Base-by-base conservation (phyloP, 768 basidiomycete species). In the Amanita brunnescens region DNA sequence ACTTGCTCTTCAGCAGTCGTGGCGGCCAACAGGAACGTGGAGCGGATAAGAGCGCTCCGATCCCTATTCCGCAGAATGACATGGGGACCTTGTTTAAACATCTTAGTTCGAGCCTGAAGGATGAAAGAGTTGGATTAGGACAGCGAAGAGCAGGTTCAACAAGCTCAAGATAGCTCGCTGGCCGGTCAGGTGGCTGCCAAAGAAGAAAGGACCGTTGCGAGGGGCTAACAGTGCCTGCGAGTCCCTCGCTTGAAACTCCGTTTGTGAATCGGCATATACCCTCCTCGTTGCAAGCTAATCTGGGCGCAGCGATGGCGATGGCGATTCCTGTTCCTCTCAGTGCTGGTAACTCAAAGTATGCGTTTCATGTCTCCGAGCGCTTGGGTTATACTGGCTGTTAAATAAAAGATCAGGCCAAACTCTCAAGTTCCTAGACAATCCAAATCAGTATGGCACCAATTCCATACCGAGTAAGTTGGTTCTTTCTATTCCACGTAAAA, bases 171-270 rank as follows among this genome's bases (percentile, higher is more conserved):
- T n/a, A n/a, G n/a, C n/a, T n/a, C n/a, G n/a, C n/a, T 29, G 7
- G 26, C 26, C 26, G 7, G 7, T 7, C 3, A 29, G 20, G n/a
- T n/a, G n/a, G n/a, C n/a, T n/a, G n/a, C n/a, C n/a, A n/a, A n/a
- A n/a, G n/a, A n/a, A n/a, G n/a, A n/a, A n/a, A n/a, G n/a, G n/a
- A 6, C 10, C 38, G n/a, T n/a, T n/a, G n/a, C n/a, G n/a, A n/a
- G n/a, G n/a, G n/a, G n/a, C n/a, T n/a, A n/a, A n/a, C n/a, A n/a
- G n/a, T n/a, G n/a, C n/a, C n/a, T n/a, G n/a, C 49, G 9, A 61
- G 55, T 33, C 47, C 57, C 35, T 39, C 54, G 4, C 16, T 54
- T 8, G 55, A 60, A 35, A 54, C 62, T 51, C 61, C 59, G 3
- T 65, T 64, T 35, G n/a, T n/a, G n/a, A n/a, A n/a, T n/a, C n/a